These are phyloP conservation scores for Rhizopus stolonifer DNA, from an alignment of 371 early-diverging fungal genomes.

Conservation along the genomic window DNA sequence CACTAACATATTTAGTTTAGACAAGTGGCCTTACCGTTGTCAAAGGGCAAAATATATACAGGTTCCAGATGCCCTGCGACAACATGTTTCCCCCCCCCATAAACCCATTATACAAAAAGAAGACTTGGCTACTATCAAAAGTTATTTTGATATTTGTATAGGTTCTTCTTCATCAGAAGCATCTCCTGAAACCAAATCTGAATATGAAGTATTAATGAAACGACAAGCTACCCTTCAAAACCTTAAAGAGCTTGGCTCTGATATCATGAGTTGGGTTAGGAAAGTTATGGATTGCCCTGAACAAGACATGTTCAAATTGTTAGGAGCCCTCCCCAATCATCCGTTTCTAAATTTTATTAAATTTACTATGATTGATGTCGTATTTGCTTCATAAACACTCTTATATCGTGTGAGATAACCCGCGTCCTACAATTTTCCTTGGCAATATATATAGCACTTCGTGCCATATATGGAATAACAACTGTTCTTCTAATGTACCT, in stretches of 20 bases:
- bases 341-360: constrained; percentile 15
- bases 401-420: too few species aligned
- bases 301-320: constrained; percentile 3
- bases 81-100: too few species aligned
- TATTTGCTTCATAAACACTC: too few species aligned
- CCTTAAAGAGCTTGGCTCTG: neutral
- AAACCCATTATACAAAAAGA: too few species aligned
- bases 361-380: constrained; percentile 19
- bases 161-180: constrained; percentile 4
- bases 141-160: constrained; percentile 15
- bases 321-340: constrained; percentile 4
- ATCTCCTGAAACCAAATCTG: constrained; percentile 2
- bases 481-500: too few species aligned
- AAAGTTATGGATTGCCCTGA: too few species aligned
- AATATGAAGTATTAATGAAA: constrained; percentile 7
- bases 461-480: too few species aligned
- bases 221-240: constrained; percentile 2
- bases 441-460: too few species aligned
- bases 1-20: constrained; percentile 8
- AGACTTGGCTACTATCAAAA: constrained; percentile 3
- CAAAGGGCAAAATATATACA: neutral
- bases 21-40: constrained; percentile 2
- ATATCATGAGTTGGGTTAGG: too few species aligned
- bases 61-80: neutral
- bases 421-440: too few species aligned